Base-by-base conservation (phyloP, 2,329 filamentous ascomycete species). In the Stenocarpella maydis region DNA sequence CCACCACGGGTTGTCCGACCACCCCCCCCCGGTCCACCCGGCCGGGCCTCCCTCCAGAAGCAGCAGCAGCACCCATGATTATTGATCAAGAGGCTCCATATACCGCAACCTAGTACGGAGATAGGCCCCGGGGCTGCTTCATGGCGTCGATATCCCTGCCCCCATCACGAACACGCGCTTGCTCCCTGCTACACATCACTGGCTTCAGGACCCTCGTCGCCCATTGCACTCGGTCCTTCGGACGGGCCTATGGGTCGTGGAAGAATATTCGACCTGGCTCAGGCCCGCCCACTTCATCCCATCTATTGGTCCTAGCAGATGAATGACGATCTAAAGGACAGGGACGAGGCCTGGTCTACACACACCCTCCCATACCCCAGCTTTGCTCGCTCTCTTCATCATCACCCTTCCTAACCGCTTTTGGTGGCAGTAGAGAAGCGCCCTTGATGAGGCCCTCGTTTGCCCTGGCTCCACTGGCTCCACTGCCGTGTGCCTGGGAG, bases 401-500 rank as follows among this genome's bases (percentile, higher is more conserved):
- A 8, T 15, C 24, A 0, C 17, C 24, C 41, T 9, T 47, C 31
- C 37, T 47, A 55, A 66, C 24, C 64, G 50, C 64, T 55, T 66
- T 39, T 47, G 47, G 39, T 66, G 37, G 47, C 63, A 17, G 39
- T 54, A n/a, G 63, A 54, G 49, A 66, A 21, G 58, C 58, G 58
- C 58, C 43, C 28, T 37, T 12, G n/a, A 63, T 49, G 58, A 63
- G 58, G 49, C 58, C 58, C 58, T 63, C 58, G 19, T n/a, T 28
- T 26, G 58, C 58, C 28, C 26, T 12, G 41, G 41, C 58, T 15
- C 58, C 58, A 63, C 58, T 63, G 41, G 43, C 58, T 28, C 37
- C 58, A 63, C 49, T 49, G 43, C 58, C 58, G 43, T 63, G 28
- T 63, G n/a, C 58, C 58, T 63, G 58, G 58, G 58, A 63, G 58